phyloP scores from a whole-genome alignment of 1,284 basidiomycete genomes.

The Trametes sp. region DNA sequence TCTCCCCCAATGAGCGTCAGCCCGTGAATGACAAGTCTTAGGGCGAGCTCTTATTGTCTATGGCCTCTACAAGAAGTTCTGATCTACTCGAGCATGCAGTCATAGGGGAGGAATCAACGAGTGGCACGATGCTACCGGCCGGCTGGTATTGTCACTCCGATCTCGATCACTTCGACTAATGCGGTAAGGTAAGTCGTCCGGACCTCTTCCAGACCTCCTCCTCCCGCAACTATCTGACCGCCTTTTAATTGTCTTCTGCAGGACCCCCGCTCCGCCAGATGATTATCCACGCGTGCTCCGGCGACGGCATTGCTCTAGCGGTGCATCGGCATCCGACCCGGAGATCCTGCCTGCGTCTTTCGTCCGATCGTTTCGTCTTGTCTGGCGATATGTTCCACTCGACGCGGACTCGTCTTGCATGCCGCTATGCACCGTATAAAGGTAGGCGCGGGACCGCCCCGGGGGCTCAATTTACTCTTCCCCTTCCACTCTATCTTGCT shows the following conservation, averaged over 20 bases:
- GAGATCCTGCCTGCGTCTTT: constrained; percentile 11
- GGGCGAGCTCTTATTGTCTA: constrained; percentile 13
- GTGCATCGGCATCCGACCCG: constrained; percentile 2
- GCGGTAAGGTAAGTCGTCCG: constrained; percentile 1
- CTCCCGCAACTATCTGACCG: constrained; percentile 1
- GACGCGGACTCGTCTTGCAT: not conserved
- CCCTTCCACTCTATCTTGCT: constrained; percentile 3
- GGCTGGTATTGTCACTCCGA: constrained; percentile 22
- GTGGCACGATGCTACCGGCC: constrained; percentile 30
- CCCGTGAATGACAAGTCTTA: not conserved
- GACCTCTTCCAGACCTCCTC: constrained; percentile 7
- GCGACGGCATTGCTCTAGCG: constrained; percentile 6
- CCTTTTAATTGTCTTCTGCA: constrained; percentile 21
- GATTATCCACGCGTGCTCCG: constrained; percentile 6
- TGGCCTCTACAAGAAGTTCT: constrained; percentile 2
- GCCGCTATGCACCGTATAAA: constrained; percentile 16
- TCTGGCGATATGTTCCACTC: constrained; percentile 11
- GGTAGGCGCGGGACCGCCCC: not conserved
- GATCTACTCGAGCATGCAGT: constrained; percentile 13
- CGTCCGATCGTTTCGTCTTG: constrained; percentile 27
- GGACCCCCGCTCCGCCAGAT: constrained; percentile 7
- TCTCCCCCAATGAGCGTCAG: too few species aligned
- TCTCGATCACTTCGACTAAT: constrained; percentile 18
- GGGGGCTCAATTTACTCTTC: constrained; percentile 17
- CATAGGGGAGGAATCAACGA: constrained; percentile 6